Base-by-base conservation (phyloP, 371 early-diverging fungal species). In the Mortierella sp. region DNA sequence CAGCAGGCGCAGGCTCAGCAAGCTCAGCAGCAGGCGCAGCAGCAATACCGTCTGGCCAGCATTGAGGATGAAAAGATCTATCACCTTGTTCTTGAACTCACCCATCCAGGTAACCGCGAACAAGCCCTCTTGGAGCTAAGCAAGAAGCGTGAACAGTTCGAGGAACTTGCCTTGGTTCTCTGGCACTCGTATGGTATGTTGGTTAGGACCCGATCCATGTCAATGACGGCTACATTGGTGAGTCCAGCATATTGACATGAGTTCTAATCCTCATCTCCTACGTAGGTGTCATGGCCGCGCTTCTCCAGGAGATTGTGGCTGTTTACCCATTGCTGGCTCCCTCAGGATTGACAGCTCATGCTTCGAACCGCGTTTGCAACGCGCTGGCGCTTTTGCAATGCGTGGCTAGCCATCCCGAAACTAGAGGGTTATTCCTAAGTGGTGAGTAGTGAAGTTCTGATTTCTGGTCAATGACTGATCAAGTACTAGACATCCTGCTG, bases 281-380 rank as follows among this genome's bases (percentile, higher is more conserved):
- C 17, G 21, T 78, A 92, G 93, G 93, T 47, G 95, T 97, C 24
- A 96, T 96, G 91, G 86, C 97, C 12, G 93, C 94, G 19, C 85
- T 98, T 24, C 85, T 96, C 25, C 98, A 97, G 79, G 98, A 98
- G 79, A 95, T 98, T 51, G 90, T 96, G 22, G 86, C 92, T 17
- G 95, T 96, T 3, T 98, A 98, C 80, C 97, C 98, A 27, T 77
- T 92, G 64, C 85, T 98, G 55, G 87, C 88, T 16, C 95, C 97
- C 22, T 93, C 96, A 21, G 72, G 70, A 27, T 82, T 98, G 56
- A 92, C 94, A n/a, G 91, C 90, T 27, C 91, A 90, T 37, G 91
- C 92, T 24, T 95, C 95, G 13, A 97, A 96, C 73, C 88, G 98
- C 44, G 97, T 96, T 21, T 98, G 98, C 80, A 98, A 98, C 80